Evolutionary conservation across 352 stramenopile species (phyloP).

Genomic region (Thalassiosira mediterranea): DNA sequence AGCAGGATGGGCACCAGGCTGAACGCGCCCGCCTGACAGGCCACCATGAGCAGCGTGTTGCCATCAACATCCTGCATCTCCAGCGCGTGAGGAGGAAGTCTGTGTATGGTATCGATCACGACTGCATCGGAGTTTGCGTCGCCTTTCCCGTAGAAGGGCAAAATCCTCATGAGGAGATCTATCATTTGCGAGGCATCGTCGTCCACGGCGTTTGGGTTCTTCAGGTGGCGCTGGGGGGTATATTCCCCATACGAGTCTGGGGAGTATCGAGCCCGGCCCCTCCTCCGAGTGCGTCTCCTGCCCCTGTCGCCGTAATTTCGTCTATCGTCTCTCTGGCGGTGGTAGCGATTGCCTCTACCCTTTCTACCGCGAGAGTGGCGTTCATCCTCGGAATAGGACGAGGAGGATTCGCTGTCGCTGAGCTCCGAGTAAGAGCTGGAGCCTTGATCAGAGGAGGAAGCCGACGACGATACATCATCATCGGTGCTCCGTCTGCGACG

Average conservation of each 20-base stretch:
- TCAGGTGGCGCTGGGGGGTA: constrained; percentile 6
- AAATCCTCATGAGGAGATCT: constrained; percentile 40
- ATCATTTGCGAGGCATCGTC: constrained; percentile 46
- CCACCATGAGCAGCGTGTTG: constrained; percentile 47
- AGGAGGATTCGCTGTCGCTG: constrained; percentile 1
- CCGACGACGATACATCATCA: constrained; percentile 20
- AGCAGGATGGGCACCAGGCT: constrained; percentile 49
- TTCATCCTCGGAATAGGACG: constrained; percentile 22
- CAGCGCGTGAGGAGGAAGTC: constrained; percentile 39
- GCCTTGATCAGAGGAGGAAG: constrained; percentile 10
- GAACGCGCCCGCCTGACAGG: constrained; percentile 46
- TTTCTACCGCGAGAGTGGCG: constrained; percentile 13
- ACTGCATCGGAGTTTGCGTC: constrained; percentile 39
- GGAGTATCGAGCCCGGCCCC: constrained; percentile 9
- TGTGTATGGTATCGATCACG: constrained; percentile 50
- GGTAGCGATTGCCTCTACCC: not conserved
- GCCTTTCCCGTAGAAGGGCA: constrained; percentile 50
- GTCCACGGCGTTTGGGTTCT: constrained; percentile 1
- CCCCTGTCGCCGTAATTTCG: constrained; percentile 3
- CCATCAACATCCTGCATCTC: constrained; percentile 46
- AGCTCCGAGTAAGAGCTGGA: constrained; percentile 25
- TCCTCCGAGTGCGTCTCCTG: constrained; percentile 7
- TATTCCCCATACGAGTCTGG: not conserved
- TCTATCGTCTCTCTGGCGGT: constrained; percentile 1
- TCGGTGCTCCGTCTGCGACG: not conserved